Base-by-base conservation (phyloP, 1,284 basidiomycete species). In the Abortiporus biennis region DNA sequence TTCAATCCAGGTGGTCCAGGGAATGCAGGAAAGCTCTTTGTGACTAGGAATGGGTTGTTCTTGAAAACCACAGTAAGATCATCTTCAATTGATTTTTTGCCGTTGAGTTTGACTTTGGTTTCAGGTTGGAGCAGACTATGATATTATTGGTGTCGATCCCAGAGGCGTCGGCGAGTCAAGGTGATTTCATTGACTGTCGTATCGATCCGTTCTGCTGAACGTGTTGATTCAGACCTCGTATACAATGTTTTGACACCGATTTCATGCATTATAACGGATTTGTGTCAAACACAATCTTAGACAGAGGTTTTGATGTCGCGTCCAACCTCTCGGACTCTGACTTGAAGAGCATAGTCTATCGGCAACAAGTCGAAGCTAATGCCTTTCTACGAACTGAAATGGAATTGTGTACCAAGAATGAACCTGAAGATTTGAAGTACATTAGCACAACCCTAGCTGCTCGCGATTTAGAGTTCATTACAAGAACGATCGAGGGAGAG, bases 101-200 rank as follows among this genome's bases (percentile, higher is more conserved):
- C 13, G 5, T 30, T 17, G 16, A 13, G 11, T n/a, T 43, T 15
- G 17, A 8, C 13, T 17, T 6, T 30, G 5, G 9, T 3, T 20
- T 20, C 17, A 59, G 52, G 25, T 66, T 21, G 62, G 64, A 13
- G 50, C 54, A 22, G 54, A 65, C 6, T 68, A 58, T 47, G 66
- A 69, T 46, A 52, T 71, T n/a, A 47, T 69, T 31, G 67, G 67
- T 2, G 69, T 69, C 46, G 69, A 70, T 48, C 68, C 67, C 13
- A 55, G 69, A 41, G 69, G 69, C 1, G 64, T 69, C 34, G 67
- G 66, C 9, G 42, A 43, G 12, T 25, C 42, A 16, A 25, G 16
- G 42, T 43, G 31, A 20, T n/a, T 31, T 22, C n/a, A 19, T 20
- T 11, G 21, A 6, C 5, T 30, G 13, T 6, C 25, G 4, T 19